phyloP scores from a whole-genome alignment of 176 grass and related monocot genomes.

The Pharus latifolius region DNA sequence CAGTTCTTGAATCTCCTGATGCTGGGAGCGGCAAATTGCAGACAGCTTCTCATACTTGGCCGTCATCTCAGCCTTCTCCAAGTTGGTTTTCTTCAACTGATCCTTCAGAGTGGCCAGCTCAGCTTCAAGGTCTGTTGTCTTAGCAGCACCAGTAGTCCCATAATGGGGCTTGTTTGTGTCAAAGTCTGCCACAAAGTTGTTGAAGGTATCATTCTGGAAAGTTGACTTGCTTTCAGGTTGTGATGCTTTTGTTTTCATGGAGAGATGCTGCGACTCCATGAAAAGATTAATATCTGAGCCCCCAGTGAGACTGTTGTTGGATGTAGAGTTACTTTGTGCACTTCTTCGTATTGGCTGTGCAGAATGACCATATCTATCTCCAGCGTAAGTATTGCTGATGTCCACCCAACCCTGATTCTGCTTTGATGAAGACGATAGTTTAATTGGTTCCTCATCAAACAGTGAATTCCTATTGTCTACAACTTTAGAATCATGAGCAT shows the following conservation, averaged over 20 bases:
- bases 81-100: conserved; percentile 60
- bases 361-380: conserved; percentile 26
- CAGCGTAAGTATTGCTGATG: conserved; percentile 14
- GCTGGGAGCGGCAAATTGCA: conserved; percentile 66
- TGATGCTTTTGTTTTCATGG: conserved; percentile 23
- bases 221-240: conserved; percentile 18
- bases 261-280: conserved; percentile 21
- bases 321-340: conserved; percentile 18
- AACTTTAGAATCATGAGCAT: conserved; percentile 32
- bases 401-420: conserved; percentile 28
- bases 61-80: conserved; percentile 69
- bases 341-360: conserved; percentile 16
- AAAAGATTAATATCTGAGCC: conserved; percentile 31
- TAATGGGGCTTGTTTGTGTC: conserved; percentile 40
- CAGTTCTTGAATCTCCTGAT: conserved; percentile 71
- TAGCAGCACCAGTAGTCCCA: conserved; percentile 3
- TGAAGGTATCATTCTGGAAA: conserved; percentile 37
- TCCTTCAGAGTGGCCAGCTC: conserved; percentile 59
- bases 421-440: conserved; percentile 27
- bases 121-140: conserved; percentile 36
- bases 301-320: conserved; percentile 14
- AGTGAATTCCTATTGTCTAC: conserved; percentile 27
- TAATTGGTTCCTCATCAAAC: conserved; percentile 49
- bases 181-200: conserved; percentile 56
- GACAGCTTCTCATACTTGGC: conserved; percentile 72